Evolutionary conservation across 768 basidiomycete genomes (phyloP), one percentile per base, ranked within the genome.

Genomic region (Amanita exitialis): DNA sequence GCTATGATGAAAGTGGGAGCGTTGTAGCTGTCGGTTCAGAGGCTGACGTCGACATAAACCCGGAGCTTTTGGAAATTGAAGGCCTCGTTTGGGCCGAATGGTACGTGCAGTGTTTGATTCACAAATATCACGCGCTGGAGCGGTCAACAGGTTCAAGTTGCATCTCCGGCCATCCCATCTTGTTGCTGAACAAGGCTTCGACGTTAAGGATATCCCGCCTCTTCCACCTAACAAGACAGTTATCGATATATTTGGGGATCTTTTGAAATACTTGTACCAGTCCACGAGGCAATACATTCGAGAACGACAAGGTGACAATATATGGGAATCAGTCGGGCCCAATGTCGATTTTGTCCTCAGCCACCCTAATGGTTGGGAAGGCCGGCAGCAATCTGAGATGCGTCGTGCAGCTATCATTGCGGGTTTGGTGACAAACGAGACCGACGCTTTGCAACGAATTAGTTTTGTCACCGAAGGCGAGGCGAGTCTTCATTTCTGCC

Each of bases 341-440:
- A 63, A 65, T 15, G 64, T 69, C 4, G 65, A 71, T 32, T 73
- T 70, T 47, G 65, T 75, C 37, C 56, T 76, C 38, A 68, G 69
- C 3, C 77, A 78, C 52, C 78, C 78, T 9, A 79, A 79, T 53
- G 77, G 71, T 1, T 80, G 78, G 78, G 78, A 72, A 51, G 74
- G 75, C 2, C 59, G 59, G 2, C 79, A 80, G 52, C 79, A 80
- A 50, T 62, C 60, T 9, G 61, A 68, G 55, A 75, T 80, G 61
- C 69, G 78, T 7, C 59, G 58, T 5, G 78, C 78, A 1, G 75
- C 76, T 0, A 58, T 71, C 7, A 44, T 62, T 20, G 78, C 73
- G 0, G 74, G 76, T 10, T 66, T 80, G 23, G 61, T 80, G 4
- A 56, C 67, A 0, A 58, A 65, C 41, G 61, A 60, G 0, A 52